phyloP scores from a whole-genome alignment of 352 stramenopile species.

The Phytophthora cactorum region DNA sequence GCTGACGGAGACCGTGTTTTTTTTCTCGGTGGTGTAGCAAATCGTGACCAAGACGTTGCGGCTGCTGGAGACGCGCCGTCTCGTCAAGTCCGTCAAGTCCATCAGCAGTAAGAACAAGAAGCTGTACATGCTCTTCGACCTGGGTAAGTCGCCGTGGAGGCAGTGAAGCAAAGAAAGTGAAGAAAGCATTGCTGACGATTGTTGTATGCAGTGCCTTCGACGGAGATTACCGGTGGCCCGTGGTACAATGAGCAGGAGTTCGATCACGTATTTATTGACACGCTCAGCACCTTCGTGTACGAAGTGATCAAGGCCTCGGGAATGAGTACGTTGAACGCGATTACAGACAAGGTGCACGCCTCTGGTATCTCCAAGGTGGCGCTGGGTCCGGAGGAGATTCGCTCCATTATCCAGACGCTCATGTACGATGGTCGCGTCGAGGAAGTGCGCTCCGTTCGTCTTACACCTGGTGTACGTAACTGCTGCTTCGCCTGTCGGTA shows the following conservation, averaged over 20 bases:
- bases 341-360: constrained; percentile 90
- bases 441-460: constrained; percentile 85
- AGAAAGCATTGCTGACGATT: constrained; percentile 4
- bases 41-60: constrained; percentile 99
- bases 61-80: constrained; percentile 93
- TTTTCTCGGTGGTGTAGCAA: constrained; percentile 61
- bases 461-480: constrained; percentile 73
- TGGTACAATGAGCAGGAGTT: constrained; percentile 99
- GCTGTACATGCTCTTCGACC: constrained; percentile 98
- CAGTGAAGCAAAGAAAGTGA: neutral
- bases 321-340: constrained; percentile 88
- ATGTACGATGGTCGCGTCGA: constrained; percentile 93
- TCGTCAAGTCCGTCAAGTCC: constrained; percentile 99
- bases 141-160: constrained; percentile 52
- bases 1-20: constrained; percentile 9
- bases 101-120: constrained; percentile 99
- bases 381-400: constrained; percentile 89
- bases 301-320: constrained; percentile 89
- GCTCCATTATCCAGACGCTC: constrained; percentile 92
- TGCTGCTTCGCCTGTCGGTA: neutral
- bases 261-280: constrained; percentile 99
- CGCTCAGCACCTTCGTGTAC: constrained; percentile 95
- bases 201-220: constrained; percentile 86
- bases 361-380: constrained; percentile 93
- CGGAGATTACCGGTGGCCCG: constrained; percentile 98